Evolutionary conservation across 2,329 filamentous ascomycete genomes (phyloP), one percentile per base, ranked within the genome.

Genomic region (Sarocladium kiliense): DNA sequence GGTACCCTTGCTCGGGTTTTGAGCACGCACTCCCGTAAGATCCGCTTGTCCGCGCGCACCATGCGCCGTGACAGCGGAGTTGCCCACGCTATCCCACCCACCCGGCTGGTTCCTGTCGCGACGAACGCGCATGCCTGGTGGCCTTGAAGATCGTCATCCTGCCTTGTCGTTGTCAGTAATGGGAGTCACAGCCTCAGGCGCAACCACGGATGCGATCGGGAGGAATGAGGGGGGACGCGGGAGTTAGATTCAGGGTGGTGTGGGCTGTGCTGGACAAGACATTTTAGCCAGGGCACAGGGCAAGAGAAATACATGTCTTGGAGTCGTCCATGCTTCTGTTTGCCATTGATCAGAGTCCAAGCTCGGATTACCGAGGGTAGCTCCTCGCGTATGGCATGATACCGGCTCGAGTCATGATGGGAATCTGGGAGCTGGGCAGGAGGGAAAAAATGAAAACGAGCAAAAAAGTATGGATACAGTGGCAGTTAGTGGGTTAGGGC

Each of bases 141-240:
- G 47, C 47, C 47, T 47, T 32, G 47, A 36, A 34, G 47, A 51
- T 51, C 47, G 47, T 51, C 27, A 34, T 51, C 18, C 47, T 23
- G 47, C 47, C n/a, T 3, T 12, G 12, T n/a, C 3, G 47, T 3
- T 34, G 47, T 27, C 47, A 36, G 27, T 21, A n/a, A 21, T n/a
- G 12, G 36, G 25, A 21, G 21, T 30, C 12, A 27, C 41, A 47
- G 30, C 47, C 47, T 51, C 27, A 51, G 47, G 47, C 27, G 47
- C 18, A 51, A 34, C 16, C 14, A 51, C 30, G 47, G 47, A 51
- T 21, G 47, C n/a, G 47, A 51, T 51, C 47, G 47, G 47, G 30
- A 34, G 47, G 47, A 51, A 51, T 51, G 47, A 51, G 47, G 47
- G 47, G 47, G 30, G 30, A 51, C 27, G 16, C 27, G 47, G 47